Base-by-base conservation (phyloP, 768 basidiomycete species). In the Lentinus brumalis region DNA sequence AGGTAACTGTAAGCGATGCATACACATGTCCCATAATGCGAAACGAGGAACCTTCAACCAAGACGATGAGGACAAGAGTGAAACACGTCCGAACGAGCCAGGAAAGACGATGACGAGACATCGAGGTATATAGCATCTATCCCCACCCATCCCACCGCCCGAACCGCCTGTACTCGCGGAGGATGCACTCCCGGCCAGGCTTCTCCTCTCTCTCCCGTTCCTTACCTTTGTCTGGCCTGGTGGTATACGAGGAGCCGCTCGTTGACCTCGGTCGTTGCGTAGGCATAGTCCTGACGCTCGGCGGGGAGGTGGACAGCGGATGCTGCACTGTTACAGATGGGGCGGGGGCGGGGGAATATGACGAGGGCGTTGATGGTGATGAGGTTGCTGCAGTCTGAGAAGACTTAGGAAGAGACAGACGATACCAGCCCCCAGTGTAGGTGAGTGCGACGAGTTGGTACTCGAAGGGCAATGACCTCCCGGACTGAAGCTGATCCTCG, bases 371-470 rank as follows among this genome's bases (percentile, higher is more conserved):
- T 46, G 62, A 64, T 53, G 47, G 50, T 11, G 35, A 35, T 35
- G 35, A 11, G 35, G 11, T 3, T 11, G 11, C 3, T 7, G 11
- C 35, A 3, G 35, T 11, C 35, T 35, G 35, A n/a, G 66, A 58
- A 18, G 76, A 70, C 16, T 66, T 70, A 16, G 84, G 91, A 15
- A 94, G 74, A 16, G 88, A 82, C 11, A 96, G 78, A 8, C 93
- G 84, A 75, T 94, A 96, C 94, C 94, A 96, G 1, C 92, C 91
- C n/a, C 94, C 94, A 0, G 86, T 84, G 68, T 87, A 95, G 0
- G 95, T 96, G 62, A 96, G 73, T 5, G 91, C 92, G 60, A 96
- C 77, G 18, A 97, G 82, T 68, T 95, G 92, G 67, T 88, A 83
- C 65, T 94, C 87, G 64, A 59, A 57, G 51, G 69, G 57, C 1